phyloP scores from a whole-genome alignment of 768 basidiomycete species.

The Glaciozyma antarctica region DNA sequence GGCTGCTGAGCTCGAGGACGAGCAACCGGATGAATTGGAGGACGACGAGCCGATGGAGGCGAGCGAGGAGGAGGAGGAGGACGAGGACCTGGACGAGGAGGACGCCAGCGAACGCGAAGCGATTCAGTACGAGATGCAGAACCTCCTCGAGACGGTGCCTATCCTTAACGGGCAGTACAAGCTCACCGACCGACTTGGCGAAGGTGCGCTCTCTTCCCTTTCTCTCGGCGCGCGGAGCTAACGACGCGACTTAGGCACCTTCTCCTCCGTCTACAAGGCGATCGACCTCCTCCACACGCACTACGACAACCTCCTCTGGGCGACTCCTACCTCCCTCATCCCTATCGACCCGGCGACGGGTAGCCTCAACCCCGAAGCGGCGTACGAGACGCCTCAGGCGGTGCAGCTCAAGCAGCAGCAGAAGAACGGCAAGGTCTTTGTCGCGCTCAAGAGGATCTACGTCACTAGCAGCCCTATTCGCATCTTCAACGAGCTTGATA shows the following conservation, averaged over 20 bases:
- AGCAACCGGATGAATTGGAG: background rate
- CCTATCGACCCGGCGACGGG: background rate
- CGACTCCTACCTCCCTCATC: background rate
- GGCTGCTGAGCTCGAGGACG: background rate
- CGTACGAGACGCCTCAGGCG: background rate
- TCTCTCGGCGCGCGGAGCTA: background rate
- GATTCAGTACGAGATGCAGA: conserved; percentile 53
- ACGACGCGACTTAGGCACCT: conserved; percentile 55
- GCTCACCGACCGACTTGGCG: conserved; percentile 82
- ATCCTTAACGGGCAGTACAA: conserved; percentile 59
- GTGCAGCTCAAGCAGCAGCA: conserved; percentile 37
- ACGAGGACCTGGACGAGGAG: conserved; percentile 11
- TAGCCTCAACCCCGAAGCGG: background rate
- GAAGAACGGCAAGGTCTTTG: conserved; percentile 49
- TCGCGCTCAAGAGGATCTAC: conserved; percentile 93
- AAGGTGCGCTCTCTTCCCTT: conserved; percentile 43
- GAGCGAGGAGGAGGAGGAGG: conserved; percentile 2
- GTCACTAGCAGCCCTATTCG: conserved; percentile 88
- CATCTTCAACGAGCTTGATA: conserved; percentile 83
- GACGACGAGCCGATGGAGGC: conserved; percentile 1
- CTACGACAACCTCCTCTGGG: conserved; percentile 51
- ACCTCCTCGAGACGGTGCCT: conserved; percentile 59
- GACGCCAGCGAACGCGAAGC: conserved; percentile 19
- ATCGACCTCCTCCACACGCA: conserved; percentile 60
- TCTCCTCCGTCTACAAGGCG: conserved; percentile 98